Evolutionary conservation across 345 rosid genomes (phyloP).

Genomic region (Pelargonium nanum): DNA sequence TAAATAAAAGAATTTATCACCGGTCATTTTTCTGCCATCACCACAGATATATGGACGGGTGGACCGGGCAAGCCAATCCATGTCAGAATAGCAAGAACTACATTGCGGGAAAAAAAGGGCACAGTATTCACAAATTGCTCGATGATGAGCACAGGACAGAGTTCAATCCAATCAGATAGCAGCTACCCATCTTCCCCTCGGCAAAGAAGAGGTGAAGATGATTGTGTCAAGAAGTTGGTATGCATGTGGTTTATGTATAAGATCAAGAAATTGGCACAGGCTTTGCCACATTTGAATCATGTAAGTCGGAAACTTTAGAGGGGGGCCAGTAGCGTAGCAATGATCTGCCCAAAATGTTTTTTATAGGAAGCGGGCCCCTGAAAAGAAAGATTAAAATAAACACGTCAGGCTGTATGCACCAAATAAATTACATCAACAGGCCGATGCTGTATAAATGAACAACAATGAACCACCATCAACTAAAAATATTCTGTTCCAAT

Average conservation of each 20-base stretch:
- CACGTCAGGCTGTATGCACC: background rate
- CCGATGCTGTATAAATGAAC: background rate
- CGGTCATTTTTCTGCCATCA: background rate
- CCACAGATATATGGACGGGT: background rate
- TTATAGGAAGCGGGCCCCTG: constrained; percentile 37
- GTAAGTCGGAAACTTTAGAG: constrained; percentile 9
- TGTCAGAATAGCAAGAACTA: background rate
- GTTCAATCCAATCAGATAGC: background rate
- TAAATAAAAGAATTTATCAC: background rate
- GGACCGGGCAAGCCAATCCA: background rate
- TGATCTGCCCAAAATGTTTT: constrained; percentile 31
- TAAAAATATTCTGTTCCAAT: too few relatives aligned
- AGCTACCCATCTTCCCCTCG: background rate
- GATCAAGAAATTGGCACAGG: background rate
- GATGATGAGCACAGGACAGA: background rate
- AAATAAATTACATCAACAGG: background rate
- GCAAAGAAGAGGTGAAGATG: background rate
- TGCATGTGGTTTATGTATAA: background rate
- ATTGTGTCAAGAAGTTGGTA: background rate
- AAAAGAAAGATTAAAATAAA: background rate
- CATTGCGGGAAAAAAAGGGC: background rate
- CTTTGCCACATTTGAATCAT: background rate
- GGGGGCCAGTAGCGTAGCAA: constrained; percentile 37
- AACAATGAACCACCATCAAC: background rate
- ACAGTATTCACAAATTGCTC: background rate